Evolutionary conservation across 495 filamentous ascomycete genomes (phyloP), one percentile per base, ranked within the genome.

Genomic region (Penicillium odoratum): DNA sequence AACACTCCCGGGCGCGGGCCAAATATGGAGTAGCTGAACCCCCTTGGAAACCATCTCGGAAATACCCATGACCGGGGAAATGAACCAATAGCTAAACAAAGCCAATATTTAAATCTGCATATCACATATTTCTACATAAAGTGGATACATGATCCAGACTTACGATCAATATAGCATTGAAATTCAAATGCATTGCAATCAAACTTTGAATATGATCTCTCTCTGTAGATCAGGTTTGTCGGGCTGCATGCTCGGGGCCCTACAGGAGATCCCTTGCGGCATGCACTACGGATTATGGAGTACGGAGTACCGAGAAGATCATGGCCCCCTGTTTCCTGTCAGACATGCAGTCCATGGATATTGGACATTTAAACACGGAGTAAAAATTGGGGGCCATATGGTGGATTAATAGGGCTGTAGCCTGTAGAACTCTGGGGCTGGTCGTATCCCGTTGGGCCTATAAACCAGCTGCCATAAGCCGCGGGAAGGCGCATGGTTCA

Each of bases 281-380:
- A 59, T 51, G 55, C 51, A 48, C 48, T 56, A 33, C 21, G 21
- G 21, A 21, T 21, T 21, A 21, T 21, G 21, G 21, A 21, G 21
- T 21, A 21, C 21, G 21, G 21, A 21, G 21, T 21, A 21, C 28
- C 21, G 51, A 34, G 33, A 51, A 58, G 62, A 61, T 52, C 51
- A 18, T n/a, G 46, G 11, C 38, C 57, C 61, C 61, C 57, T 64
- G 51, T 57, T 60, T 64, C 36, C 61, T 60, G 61, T 60, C 61
- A 60, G 48, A 57, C 61, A 60, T 57, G 44, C 56, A 51, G 36
- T 18, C 28, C 18, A 26, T 36, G 6, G 33, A 36, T 36, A 42
- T 6, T 30, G 21, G 16, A 30, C 16, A 25, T 38, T 31, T 36
- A 29, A 51, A 2, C 21, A 21, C 21, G 21, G 21, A 21, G 49